These are phyloP conservation scores for Penicillium chermesinum DNA, from an alignment of 495 filamentous ascomycete genomes.

Conservation along the genomic window DNA sequence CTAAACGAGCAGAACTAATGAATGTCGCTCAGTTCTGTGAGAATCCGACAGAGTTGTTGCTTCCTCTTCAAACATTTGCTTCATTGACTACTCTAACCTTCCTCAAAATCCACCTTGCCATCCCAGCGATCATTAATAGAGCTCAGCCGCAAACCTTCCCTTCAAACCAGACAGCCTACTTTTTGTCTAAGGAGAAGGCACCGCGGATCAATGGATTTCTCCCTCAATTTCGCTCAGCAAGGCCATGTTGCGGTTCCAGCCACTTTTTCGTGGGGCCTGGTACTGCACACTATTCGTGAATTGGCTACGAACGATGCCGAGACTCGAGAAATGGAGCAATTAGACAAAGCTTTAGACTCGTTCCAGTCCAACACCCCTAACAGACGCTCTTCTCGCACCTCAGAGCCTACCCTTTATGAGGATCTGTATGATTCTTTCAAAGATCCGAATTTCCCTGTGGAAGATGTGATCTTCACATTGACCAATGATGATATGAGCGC, in stretches of 20 bases:
- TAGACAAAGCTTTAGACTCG: conserved; percentile 55
- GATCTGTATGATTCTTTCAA: conserved; percentile 46
- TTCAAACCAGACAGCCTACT: conserved; percentile 48
- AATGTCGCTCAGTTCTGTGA: conserved; percentile 34
- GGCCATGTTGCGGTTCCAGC: conserved; percentile 55
- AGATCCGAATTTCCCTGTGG: conserved; percentile 32
- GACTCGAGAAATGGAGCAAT: conserved; percentile 55
- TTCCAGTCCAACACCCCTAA: conserved; percentile 38
- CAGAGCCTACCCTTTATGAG: conserved; percentile 44
- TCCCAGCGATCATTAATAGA: conserved; percentile 28
- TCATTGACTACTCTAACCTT: conserved; percentile 70
- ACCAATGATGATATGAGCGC: conserved; percentile 50
- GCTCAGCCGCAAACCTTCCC: conserved; percentile 8
- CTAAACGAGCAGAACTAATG: too few species aligned
- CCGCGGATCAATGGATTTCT: conserved; percentile 59
- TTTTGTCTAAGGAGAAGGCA: conserved; percentile 57
- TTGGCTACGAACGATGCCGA: conserved; percentile 54
- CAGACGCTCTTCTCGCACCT: conserved; percentile 19
- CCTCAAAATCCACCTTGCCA: conserved; percentile 55
- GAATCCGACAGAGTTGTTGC: conserved; percentile 45
- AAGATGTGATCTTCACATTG: conserved; percentile 44
- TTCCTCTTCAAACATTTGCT: conserved; percentile 60
- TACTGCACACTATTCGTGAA: conserved; percentile 63
- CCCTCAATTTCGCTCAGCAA: conserved; percentile 45
- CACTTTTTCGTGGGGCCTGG: conserved; percentile 70